A percentile compares a stretch with the other conserved stretches of the same genome.
Conservation (phyloP, 2,329 filamentous ascomycete species). For the Arthrobotrys pseudoclavata region DNA sequence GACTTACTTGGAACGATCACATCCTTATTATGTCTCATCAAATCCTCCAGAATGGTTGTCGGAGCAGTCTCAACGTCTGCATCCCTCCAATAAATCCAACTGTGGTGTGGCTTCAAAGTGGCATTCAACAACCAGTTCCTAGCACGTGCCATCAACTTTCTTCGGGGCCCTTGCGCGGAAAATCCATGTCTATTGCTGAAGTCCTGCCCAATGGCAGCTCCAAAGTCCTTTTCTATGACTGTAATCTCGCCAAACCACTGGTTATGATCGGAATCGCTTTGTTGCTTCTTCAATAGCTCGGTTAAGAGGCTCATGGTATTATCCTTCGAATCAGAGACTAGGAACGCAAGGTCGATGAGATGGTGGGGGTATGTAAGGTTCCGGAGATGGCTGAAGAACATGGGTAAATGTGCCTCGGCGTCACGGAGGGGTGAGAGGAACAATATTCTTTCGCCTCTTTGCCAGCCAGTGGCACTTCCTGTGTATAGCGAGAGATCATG, state of each 20-base stretch:
- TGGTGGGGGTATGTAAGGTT: conserved; percentile 98
- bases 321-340: conserved; percentile 98
- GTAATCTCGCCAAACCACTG: conserved; percentile 95
- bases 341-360: conserved; percentile 93
- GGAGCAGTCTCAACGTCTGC: conserved; percentile 98
- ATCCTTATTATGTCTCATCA: conserved; percentile 99
- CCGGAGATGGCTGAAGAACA: conserved; percentile 98
- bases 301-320: conserved; percentile 83
- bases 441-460: conserved; percentile 93
- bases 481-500: conserved; percentile 94
- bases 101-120: conserved; percentile 91
- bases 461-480: conserved; percentile 93
- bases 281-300: conserved; percentile 81
- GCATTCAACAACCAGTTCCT: conserved; percentile 97
- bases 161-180: conserved; percentile 89
- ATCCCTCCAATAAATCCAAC: conserved; percentile 99
- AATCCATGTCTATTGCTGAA: conserved; percentile 98
- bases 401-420: conserved; percentile 88
- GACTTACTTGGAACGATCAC: conserved; percentile 94
- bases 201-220: conserved; percentile 96
- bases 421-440: conserved; percentile 95
- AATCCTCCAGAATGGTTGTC: conserved; percentile 94
- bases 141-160: conserved; percentile 98
- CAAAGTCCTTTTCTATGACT: conserved; percentile 98
- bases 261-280: conserved; percentile 81